Evolutionary conservation across 495 filamentous ascomycete species (phyloP).

Genomic region (Podospora australis): DNA sequence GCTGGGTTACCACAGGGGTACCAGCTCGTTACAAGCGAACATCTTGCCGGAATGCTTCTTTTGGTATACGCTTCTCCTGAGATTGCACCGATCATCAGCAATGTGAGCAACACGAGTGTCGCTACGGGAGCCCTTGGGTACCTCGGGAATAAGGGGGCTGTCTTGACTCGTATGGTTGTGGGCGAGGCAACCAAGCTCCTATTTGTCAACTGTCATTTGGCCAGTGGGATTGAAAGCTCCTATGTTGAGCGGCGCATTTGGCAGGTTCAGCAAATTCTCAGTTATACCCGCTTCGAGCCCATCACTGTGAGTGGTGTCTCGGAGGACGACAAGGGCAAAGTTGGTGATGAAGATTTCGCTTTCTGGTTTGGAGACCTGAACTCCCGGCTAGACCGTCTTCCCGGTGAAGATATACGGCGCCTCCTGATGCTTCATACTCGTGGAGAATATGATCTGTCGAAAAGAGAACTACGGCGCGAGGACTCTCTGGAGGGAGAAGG

Average conservation of each 20-base stretch:
- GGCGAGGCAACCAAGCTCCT: slow-evolving; percentile 85
- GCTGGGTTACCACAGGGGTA: slow-evolving; percentile 72
- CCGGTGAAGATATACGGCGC: slow-evolving; percentile 82
- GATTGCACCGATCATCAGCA: slow-evolving; percentile 62
- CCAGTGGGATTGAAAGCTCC: slow-evolving; percentile 71
- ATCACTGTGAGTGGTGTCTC: slow-evolving; percentile 52
- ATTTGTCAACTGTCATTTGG: slow-evolving; percentile 87
- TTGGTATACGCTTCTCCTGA: slow-evolving; percentile 76
- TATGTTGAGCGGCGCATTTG: slow-evolving; percentile 79
- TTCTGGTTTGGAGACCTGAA: slow-evolving; percentile 98
- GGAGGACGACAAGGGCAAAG: slow-evolving; percentile 52
- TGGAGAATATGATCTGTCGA: slow-evolving; percentile 62
- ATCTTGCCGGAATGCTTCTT: slow-evolving; percentile 80
- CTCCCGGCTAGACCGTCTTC: slow-evolving; percentile 82
- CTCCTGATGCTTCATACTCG: slow-evolving; percentile 76
- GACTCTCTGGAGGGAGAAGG: slow-evolving; percentile 36
- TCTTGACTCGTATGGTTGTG: slow-evolving; percentile 72
- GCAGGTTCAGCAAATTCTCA: slow-evolving; percentile 75
- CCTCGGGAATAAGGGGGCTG: slow-evolving; percentile 92
- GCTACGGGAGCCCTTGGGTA: slow-evolving; percentile 88
- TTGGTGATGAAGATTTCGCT: slow-evolving; percentile 85
- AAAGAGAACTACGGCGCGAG: slow-evolving; percentile 25
- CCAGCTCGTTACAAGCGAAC: slow-evolving; percentile 66
- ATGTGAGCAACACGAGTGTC: slow-evolving; percentile 68
- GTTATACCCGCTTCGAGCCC: slow-evolving; percentile 67